Percentiles rank a stretch among this genome's conserved stretches.
Evolutionary conservation across 1,284 basidiomycete species (phyloP).

Genomic region (Golubevia pallescens): DNA sequence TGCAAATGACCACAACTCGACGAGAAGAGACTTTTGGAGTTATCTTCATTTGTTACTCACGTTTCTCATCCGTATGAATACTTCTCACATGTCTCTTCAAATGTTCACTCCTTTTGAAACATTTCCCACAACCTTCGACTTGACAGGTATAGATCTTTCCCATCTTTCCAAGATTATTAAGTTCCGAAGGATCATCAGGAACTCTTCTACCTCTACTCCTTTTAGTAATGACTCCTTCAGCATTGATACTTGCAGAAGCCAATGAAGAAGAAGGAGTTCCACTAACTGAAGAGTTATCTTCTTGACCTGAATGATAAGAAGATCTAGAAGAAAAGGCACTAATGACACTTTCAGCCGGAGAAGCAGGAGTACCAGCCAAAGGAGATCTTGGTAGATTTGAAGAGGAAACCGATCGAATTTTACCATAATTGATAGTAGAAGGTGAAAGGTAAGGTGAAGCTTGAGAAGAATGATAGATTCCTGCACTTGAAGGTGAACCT

Average conservation of each 20-base stretch:
- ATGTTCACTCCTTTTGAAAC: conserved; percentile 56
- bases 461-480: not conserved
- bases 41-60: no score
- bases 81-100: conserved; percentile 56
- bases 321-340: not conserved
- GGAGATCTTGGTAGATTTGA: not conserved
- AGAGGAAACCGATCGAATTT: not conserved
- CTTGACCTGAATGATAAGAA: not conserved
- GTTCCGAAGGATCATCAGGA: conserved; percentile 53
- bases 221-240: conserved; percentile 49
- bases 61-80: conserved; percentile 57
- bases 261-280: not conserved
- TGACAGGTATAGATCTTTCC: conserved; percentile 60
- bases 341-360: not conserved
- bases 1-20: no score
- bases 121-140: conserved; percentile 55
- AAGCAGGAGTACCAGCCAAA: not conserved
- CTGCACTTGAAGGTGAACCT: not conserved
- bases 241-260: not conserved
- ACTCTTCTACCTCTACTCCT: conserved; percentile 49
- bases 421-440: not conserved
- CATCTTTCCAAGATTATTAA: conserved; percentile 56
- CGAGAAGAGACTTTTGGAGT: no score
- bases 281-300: not conserved
- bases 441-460: not conserved